Base-by-base conservation (phyloP, 352 stramenopile species). In the Nothophytophthora sp. region DNA sequence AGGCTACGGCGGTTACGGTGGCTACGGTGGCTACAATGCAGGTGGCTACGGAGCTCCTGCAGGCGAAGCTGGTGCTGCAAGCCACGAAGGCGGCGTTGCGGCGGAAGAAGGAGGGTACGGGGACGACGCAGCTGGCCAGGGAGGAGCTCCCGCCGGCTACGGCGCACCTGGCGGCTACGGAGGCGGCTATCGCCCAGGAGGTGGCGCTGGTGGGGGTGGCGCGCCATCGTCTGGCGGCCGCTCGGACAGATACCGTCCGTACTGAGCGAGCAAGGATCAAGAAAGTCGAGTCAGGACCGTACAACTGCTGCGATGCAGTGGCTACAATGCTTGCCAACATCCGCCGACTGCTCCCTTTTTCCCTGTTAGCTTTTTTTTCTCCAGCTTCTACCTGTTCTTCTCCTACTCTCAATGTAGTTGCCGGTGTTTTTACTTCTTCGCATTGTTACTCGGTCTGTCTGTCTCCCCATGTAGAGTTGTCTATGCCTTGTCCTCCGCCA, bases 191-290 rank as follows among this genome's bases (percentile, higher is more conserved):
- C 76, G 76, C 42, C 81, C 86, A 55, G 78, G 77, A n/a, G 72
- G 73, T 39, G 62, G 73, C 41, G 41, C 62, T 2, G 62, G 70
- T 30, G 27, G 27, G 25, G 60, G 60, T 47, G 62, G 61, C 27
- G 66, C 55, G 34, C 76, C 76, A 62, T 84, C 69, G 29, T 81
- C 75, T 25, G 73, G 75, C 34, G 76, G 76, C 24, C 73, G 81
- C 48, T 89, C 83, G 61, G 83, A 93, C 20, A 73, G 83, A 73
- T 93, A 93, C 70, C 83, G 83, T 55, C 83, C 83, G 40, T 93
- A 93, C 66, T 93, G 77, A 86, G 46, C 40, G 49, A 28, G 18
- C 12, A 46, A 24, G 50, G 30, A 41, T 45, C 49, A 35, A 69
- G 39, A 66, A 55, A 36, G 35, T 22, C 33, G 55, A 63, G 35